phyloP scores from a whole-genome alignment of 1,284 basidiomycete species.

The Trichosporon asahii region DNA sequence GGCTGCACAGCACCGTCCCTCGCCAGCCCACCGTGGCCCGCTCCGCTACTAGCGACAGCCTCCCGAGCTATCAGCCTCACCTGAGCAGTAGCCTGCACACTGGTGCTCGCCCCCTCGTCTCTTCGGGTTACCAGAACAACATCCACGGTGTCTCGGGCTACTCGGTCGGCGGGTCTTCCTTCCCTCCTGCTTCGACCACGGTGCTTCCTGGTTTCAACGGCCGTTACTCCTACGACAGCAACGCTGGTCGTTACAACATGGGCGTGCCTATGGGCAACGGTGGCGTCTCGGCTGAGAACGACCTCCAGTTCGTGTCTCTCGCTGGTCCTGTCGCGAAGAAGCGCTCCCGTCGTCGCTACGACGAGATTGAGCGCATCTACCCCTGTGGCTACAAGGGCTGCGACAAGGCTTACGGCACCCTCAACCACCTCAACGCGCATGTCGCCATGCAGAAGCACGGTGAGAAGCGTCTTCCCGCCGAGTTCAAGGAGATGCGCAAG shows the following conservation, averaged over 20 bases:
- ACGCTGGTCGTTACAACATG: slow-evolving; percentile 12
- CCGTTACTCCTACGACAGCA: slow-evolving; percentile 12
- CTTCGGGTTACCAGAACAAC: slow-evolving; percentile 13
- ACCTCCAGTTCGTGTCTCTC: slow-evolving; percentile 27
- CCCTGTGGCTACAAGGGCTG: slow-evolving; percentile 57
- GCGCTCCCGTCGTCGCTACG: slow-evolving; percentile 52
- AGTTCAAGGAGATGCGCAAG: slow-evolving; percentile 96
- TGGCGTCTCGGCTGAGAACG: slow-evolving; percentile 13
- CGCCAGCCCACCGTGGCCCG: slow-evolving; percentile 19
- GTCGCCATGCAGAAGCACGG: slow-evolving; percentile 60
- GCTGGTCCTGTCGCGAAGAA: slow-evolving; percentile 45
- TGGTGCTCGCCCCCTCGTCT: slow-evolving; percentile 37
- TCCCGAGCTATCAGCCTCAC: slow-evolving; percentile 36
- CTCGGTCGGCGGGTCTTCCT: slow-evolving; percentile 1
- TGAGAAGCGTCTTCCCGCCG: slow-evolving; percentile 57
- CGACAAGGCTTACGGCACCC: slow-evolving; percentile 56
- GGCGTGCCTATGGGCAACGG: neutral
- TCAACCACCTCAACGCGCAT: slow-evolving; percentile 60
- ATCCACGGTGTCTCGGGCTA: slow-evolving; percentile 4
- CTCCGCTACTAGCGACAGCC: slow-evolving; percentile 44
- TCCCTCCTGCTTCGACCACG: slow-evolving; percentile 1
- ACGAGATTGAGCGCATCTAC: slow-evolving; percentile 59
- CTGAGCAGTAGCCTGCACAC: slow-evolving; percentile 28
- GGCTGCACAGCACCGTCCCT: slow-evolving; percentile 9
- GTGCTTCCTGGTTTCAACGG: neutral